Conservation (phyloP, 1,284 basidiomycete genomes). For the Anthracocystis walkeri region DNA sequence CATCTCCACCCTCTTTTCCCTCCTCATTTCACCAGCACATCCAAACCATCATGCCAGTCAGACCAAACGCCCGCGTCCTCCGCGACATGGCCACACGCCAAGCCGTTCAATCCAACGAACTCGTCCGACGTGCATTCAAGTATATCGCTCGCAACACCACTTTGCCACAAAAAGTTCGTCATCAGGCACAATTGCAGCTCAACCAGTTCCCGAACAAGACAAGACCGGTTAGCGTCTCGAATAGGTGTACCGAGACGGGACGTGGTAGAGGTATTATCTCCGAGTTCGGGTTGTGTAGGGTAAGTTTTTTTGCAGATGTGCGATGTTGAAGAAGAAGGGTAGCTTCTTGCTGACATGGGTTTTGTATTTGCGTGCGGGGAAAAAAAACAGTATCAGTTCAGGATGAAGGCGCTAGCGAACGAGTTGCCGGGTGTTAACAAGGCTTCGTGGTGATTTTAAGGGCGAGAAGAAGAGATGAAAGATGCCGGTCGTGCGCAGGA, state of each 20-base stretch:
- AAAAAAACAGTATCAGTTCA: conserved; percentile 82
- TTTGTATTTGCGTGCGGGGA: not conserved
- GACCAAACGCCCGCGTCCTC: conserved; percentile 60
- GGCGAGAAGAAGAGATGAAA: no score
- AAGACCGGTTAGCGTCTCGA: conserved; percentile 85
- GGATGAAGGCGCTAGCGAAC: conserved; percentile 80
- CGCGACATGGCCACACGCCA: conserved; percentile 67
- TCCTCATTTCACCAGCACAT: no score
- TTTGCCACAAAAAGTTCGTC: conserved; percentile 77
- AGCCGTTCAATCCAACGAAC: conserved; percentile 67
- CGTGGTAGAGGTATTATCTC: conserved; percentile 86
- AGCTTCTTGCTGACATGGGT: not conserved
- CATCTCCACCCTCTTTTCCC: not conserved
- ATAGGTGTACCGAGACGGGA: conserved; percentile 86
- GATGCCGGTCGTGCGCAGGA: not conserved
- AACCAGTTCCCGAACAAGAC: conserved; percentile 87
- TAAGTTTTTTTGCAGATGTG: conserved; percentile 71
- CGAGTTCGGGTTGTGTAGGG: conserved; percentile 88
- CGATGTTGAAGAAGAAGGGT: not conserved
- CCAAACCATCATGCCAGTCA: conserved; percentile 45
- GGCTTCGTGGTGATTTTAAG: conserved; percentile 79
- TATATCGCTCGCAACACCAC: conserved; percentile 68
- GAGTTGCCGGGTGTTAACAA: conserved; percentile 88
- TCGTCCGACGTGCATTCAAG: conserved; percentile 67
- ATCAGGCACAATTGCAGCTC: conserved; percentile 94